Base-by-base conservation (phyloP, 257 asterid genomes). In the Coffea canephora region DNA sequence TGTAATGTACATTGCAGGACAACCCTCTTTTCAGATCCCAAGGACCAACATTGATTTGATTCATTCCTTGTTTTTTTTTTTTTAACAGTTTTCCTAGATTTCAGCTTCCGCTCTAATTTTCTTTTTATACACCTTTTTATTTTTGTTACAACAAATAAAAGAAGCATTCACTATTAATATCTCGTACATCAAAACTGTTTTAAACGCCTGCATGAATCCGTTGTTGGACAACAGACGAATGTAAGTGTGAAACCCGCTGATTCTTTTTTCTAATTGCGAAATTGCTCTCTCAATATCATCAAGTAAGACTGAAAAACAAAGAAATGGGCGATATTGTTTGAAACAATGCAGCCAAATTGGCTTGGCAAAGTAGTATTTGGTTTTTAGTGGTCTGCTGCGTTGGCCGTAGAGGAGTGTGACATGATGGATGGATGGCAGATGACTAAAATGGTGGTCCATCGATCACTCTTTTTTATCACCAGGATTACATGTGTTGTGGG, bases 391-490 rank as follows among this genome's bases (percentile, higher is more conserved):
- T 78, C 5, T 78, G 75, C 21, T 57, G 81, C 75, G 74, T 70
- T 70, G 71, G 71, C 25, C 50, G 21, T 8, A 34, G 50, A 6
- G 45, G 25, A 50, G 19, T 52, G 59, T 52, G 59, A 48, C 25
- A 27, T 49, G 64, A 49, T 41, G 54, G 31, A 25, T 39, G 75
- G 61, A n/a, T 79, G 73, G 41, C 72, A 41, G 73, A 61, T 31
- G 21, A 41, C 72, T 3, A 11, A 79, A 71, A 79, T 59, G 69
- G 78, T 79, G 78, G 78, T 70, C 84, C 84, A 69, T 69, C 48
- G 43, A 25, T 71, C 48, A 6, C 19, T 50, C 43, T 23, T 36
- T 78, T 77, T 65, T 4, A 64, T 76, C 34, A 61, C 46, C 55
- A 13, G 18, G 39, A 21, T 78, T 34, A 9, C 14, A 31, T 45